phyloP scores from a whole-genome alignment of 495 filamentous ascomycete genomes.

The Penicillium lagena region DNA sequence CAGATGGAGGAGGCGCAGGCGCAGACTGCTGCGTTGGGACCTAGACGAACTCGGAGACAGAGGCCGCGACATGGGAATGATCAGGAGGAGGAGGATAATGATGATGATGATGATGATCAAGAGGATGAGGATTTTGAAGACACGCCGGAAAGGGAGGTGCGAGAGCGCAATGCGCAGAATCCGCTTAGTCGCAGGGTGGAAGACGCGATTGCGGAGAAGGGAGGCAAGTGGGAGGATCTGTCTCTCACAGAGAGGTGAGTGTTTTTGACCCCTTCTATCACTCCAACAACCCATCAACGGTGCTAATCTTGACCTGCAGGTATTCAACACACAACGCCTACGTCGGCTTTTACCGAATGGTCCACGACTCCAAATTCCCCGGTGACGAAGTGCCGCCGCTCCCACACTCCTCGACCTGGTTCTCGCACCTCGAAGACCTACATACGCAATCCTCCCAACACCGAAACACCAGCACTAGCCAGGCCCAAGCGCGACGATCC shows the following conservation, averaged over 20 bases:
- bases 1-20: constrained; percentile 18
- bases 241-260: constrained; percentile 35
- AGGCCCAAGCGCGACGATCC: constrained; percentile 8
- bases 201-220: constrained; percentile 17
- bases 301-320: constrained; percentile 12
- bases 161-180: constrained; percentile 13
- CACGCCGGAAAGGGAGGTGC: constrained; percentile 12
- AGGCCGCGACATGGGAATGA: constrained; percentile 7
- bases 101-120: constrained; percentile 12
- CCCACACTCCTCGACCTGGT: constrained; percentile 69
- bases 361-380: constrained; percentile 69
- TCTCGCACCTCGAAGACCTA: constrained; percentile 46
- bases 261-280: not conserved
- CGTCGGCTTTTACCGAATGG: constrained; percentile 65
- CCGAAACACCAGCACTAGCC: not conserved
- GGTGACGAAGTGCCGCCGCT: constrained; percentile 56
- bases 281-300: not conserved
- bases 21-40: constrained; percentile 3
- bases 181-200: constrained; percentile 22
- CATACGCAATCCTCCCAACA: constrained; percentile 2
- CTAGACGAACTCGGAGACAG: constrained; percentile 16
- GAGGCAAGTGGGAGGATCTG: constrained; percentile 22
- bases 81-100: constrained; percentile 11
- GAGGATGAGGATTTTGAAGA: constrained; percentile 24
- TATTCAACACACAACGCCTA: constrained; percentile 79